Evolutionary conservation across 116 monocot genomes (phyloP), one percentile per base, ranked within the genome.

Genomic region (Trichopus zeylanicus): DNA sequence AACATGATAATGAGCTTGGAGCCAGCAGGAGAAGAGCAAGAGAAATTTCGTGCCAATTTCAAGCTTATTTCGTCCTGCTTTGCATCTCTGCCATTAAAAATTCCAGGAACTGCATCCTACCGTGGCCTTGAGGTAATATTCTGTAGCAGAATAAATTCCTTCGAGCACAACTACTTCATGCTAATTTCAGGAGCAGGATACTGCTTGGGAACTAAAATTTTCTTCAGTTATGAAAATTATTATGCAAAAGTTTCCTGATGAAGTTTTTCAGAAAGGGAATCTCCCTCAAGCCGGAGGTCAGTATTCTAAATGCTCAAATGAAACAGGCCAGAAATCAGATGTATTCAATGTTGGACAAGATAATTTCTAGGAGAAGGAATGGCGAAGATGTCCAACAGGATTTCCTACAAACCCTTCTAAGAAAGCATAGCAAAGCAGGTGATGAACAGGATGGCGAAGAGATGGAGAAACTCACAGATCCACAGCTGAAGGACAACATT

Each of bases 401-500:
- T 49, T 49, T 49, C 49, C 21, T 49, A 6, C 49, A 22, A 24
- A 49, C 49, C 22, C 21, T 49, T 5, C 0, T 49, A 24, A 24
- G 49, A 49, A 49, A 49, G 49, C 49, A 42, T 42, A 42, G 42
- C 42, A 42, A n/a, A 38, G 61, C 42, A 12, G 42, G 18, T 23
- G 61, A 3, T 3, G 39, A 32, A 63, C n/a, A 33, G 0, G 67
- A 33, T n/a, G 28, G 22, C 0, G 59, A 60, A 18, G 52, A 59
- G 28, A 25, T 26, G 0, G n/a, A 64, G 22, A 60, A 65, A 34
- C 72, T 72, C 19, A 65, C 60, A 35, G 72, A 72, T 21, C 13
- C 60, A 31, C 65, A 72, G 65, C 42, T 72, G 51, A 72, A 72
- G 49, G 65, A 72, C 60, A 65, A 72, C 53, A 59, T 65, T 12